These are phyloP conservation scores for Cercis canadensis DNA, from an alignment of 306 rosid genomes.

Conservation along the genomic window DNA sequence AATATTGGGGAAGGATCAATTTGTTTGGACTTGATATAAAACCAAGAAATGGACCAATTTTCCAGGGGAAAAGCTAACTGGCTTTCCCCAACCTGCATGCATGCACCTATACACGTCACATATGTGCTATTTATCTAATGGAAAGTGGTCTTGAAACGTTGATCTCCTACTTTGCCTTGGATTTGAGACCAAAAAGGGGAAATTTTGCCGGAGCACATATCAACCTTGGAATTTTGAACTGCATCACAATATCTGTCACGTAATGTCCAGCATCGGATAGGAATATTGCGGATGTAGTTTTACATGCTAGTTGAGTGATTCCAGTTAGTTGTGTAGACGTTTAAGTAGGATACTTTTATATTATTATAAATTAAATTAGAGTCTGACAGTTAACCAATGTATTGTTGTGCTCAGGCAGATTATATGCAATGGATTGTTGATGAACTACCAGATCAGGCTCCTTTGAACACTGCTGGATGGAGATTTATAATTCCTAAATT, in stretches of 20 bases:
- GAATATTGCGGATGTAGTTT: constrained; percentile 2
- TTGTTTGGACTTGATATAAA: constrained; percentile 4
- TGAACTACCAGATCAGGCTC: constrained; percentile 56
- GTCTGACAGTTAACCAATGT: constrained; percentile 8
- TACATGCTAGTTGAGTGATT: constrained; percentile 1
- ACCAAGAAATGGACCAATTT: neutral
- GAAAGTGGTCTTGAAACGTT: too few relatives aligned
- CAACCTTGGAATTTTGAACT: neutral
- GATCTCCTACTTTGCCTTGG: too few relatives aligned
- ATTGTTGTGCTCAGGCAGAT: constrained; percentile 47
- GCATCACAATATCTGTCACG: neutral
- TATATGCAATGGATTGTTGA: constrained; percentile 66
- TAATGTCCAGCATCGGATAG: too few relatives aligned
- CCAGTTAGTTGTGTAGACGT: neutral
- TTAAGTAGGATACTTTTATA: constrained; percentile 8
- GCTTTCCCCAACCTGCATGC: constrained; percentile 1
- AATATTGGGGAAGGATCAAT: constrained; percentile 5
- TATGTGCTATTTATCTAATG: too few relatives aligned
- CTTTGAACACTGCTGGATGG: constrained; percentile 80
- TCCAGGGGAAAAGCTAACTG: neutral
- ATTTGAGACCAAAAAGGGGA: neutral
- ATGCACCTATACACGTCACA: neutral
- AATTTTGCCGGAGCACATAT: neutral
- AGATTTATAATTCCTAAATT: constrained; percentile 78
- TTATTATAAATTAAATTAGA: constrained; percentile 10